A percentile compares a stretch with the other conserved stretches of the same genome.
Conservation (phyloP, 179 eudicot genomes). For the Vitellaria paradoxa region DNA sequence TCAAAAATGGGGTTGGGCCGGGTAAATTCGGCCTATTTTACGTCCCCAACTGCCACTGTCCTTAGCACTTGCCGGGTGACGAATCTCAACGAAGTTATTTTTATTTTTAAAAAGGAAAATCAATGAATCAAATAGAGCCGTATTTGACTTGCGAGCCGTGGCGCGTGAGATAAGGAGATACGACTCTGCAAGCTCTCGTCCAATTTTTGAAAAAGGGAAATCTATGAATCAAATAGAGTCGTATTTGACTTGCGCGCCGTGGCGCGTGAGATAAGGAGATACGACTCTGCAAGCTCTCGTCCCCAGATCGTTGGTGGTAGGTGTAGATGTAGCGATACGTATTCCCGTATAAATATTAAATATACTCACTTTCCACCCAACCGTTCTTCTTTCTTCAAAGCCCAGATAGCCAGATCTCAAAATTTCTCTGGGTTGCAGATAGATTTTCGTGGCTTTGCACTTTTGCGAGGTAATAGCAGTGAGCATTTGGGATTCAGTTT, state of each 20-base stretch:
- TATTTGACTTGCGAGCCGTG: background rate
- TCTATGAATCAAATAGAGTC: background rate
- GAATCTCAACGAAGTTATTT: too few species aligned
- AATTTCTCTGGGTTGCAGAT: background rate
- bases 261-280: background rate
- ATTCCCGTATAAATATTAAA: too few species aligned
- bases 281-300: background rate
- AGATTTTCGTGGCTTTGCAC: background rate
- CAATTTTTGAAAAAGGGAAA: too few species aligned
- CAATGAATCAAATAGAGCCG: background rate
- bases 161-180: background rate
- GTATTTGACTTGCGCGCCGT: background rate
- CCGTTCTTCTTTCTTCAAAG: background rate
- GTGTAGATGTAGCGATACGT: background rate
- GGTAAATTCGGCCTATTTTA: too few species aligned
- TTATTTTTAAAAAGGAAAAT: too few species aligned
- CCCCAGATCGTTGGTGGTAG: background rate
- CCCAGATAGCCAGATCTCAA: slow-evolving; percentile 13
- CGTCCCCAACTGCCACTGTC: too few species aligned
- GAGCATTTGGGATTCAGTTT: slow-evolving; percentile 5
- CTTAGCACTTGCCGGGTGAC: too few species aligned
- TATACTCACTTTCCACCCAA: background rate
- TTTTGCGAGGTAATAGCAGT: slow-evolving; percentile 5
- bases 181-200: background rate
- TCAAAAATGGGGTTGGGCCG: too few species aligned